Evolutionary conservation across 306 rosid genomes (phyloP), one percentile per base, ranked within the genome.

Genomic region (Lupinus albus): DNA sequence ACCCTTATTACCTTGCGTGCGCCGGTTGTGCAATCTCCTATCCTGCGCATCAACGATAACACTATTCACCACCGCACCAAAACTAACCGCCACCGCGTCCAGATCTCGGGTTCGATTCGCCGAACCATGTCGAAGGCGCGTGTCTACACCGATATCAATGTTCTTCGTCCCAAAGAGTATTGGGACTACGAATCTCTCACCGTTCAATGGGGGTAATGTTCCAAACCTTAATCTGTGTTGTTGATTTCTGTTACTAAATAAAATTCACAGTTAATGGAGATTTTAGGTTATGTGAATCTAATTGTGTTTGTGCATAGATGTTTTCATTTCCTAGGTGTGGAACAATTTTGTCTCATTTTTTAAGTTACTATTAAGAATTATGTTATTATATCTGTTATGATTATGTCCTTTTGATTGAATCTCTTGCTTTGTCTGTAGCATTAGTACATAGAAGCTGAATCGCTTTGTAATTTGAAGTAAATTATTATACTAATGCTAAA

Each of bases 141-240:
- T 11, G 95, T 88, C 55, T 91, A 91, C 78, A 44, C 93, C 38
- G 95, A 91, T 28, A 66, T 88, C 78, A 91, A 91, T 58, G 95
- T 86, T 78, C 56, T 79, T 45, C 97, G 91, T 68, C 97, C 97
- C 41, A 91, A 88, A 59, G 95, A 91, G 72, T 86, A 91, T 61
- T 91, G 97, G 97, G 97, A 91, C 53, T 91, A 91, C 78, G 97
- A 91, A 74, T 83, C 97, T 64, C 95, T 91, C 87, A 67, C 92
- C 76, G 87, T 91, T 73, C 95, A 91, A 36, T 91, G 93, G 97
- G 95, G 97, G 97, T 91, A 84, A 65, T 10, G 4, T 45, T 38
- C 2, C 20, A 2, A 77, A 66, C 73, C 81, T 82, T 72, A 76
- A 25, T 16, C 48, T 13, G 0, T 28, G 1, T 10, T 36, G 1